Evolutionary conservation across 768 basidiomycete genomes (phyloP).

Genomic region (Ramaria sp.): DNA sequence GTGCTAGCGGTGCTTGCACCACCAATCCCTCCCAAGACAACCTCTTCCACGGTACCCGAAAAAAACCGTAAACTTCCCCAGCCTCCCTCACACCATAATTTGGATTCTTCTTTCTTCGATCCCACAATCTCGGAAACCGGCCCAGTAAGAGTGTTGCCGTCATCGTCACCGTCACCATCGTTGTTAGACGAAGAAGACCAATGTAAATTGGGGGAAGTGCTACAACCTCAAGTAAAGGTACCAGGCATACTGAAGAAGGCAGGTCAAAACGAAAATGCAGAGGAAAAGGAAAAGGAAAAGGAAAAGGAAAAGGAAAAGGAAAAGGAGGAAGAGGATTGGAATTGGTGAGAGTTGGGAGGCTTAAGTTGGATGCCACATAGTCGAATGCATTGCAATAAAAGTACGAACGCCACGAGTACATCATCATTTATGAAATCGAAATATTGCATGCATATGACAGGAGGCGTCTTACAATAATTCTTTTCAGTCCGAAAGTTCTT

Average conservation of each 20-base stretch:
- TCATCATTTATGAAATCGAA: no score
- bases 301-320: neutral
- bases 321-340: slow-evolving; percentile 14
- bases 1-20: slow-evolving; percentile 8
- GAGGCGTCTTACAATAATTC: no score
- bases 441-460: no score
- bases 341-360: slow-evolving; percentile 10
- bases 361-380: neutral
- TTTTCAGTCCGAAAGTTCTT: no score
- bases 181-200: neutral
- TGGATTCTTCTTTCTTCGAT: neutral
- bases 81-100: neutral
- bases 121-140: neutral
- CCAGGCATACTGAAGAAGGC: neutral
- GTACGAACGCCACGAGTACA: no score
- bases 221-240: slow-evolving; percentile 1
- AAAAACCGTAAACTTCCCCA: neutral
- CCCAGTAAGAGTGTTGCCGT: neutral
- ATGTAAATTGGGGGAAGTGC: neutral
- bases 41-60: neutral
- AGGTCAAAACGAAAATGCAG: neutral
- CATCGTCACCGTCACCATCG: neutral
- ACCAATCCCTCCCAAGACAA: neutral
- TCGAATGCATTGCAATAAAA: neutral
- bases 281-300: slow-evolving; percentile 10